phyloP scores from a whole-genome alignment of 306 rosid species.

The Prunus mume region DNA sequence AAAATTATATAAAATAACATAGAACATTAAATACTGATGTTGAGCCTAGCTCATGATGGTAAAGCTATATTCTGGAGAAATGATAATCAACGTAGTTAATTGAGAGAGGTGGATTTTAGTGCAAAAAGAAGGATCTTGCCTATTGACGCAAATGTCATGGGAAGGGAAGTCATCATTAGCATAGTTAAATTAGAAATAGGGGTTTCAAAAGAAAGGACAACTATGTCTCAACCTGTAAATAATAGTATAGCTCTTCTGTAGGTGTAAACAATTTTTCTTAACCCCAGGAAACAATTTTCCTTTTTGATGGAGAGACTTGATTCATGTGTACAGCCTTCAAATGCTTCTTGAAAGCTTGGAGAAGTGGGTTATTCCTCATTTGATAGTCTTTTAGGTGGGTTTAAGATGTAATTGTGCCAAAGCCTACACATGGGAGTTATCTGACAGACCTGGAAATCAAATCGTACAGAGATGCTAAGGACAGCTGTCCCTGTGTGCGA shows the following conservation, averaged over 20 bases:
- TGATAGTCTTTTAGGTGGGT: background rate
- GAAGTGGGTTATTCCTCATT: background rate
- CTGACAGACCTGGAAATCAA: background rate
- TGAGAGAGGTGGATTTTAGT: background rate
- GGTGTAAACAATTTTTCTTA: background rate
- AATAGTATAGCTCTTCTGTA: background rate
- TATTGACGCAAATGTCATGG: conserved; percentile 1
- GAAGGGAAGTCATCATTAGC: background rate
- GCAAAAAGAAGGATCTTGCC: conserved; percentile 1
- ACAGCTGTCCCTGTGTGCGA: background rate
- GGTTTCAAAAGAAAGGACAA: background rate
- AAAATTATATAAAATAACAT: background rate
- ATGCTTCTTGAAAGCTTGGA: background rate
- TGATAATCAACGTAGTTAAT: background rate
- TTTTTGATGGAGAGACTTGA: background rate
- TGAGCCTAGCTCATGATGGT: background rate
- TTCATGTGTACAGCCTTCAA: background rate
- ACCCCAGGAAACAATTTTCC: background rate
- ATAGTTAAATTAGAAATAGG: background rate
- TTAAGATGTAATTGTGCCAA: background rate
- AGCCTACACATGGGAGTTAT: background rate
- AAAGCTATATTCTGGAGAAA: background rate
- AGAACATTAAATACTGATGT: background rate
- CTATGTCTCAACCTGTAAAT: background rate
- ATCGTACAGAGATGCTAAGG: background rate